Conservation (phyloP, 2,329 filamentous ascomycete species). For the Ascochyta clinopodiicola region DNA sequence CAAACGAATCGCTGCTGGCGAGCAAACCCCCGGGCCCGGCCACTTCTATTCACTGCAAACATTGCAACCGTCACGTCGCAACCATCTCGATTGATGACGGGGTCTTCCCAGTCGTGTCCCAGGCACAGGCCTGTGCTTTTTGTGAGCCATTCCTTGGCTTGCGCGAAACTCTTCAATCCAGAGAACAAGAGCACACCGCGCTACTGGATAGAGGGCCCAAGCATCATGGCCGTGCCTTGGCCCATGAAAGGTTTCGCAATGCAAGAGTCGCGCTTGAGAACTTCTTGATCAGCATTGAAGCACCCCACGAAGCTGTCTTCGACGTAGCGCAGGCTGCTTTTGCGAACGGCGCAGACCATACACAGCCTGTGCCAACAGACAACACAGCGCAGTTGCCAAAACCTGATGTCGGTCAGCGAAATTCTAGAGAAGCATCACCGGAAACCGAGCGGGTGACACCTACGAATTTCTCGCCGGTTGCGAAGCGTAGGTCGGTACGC, state of each 20-base stretch:
- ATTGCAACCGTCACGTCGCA: conserved; percentile 5
- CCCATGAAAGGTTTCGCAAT: conserved; percentile 1
- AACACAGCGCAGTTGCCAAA: not conserved
- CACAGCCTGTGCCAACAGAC: not conserved
- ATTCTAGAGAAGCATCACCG: not conserved
- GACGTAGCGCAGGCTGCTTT: not conserved
- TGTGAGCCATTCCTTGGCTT: conserved; percentile 11
- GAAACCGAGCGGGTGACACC: not conserved
- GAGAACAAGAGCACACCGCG: conserved; percentile 5
- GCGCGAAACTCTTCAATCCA: not conserved
- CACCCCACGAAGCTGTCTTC: not conserved
- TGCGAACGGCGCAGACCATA: not conserved
- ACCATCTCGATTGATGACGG: not conserved
- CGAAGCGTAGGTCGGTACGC: not conserved
- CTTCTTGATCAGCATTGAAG: conserved; percentile 33
- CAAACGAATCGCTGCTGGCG: not conserved
- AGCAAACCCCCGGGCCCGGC: not conserved
- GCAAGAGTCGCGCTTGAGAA: conserved; percentile 29
- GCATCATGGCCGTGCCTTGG: conserved; percentile 6
- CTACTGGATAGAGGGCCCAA: conserved; percentile 9
- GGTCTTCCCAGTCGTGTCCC: not conserved
- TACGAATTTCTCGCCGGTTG: not conserved
- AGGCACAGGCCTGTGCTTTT: not conserved
- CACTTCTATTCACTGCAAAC: conserved; percentile 5
- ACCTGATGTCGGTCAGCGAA: not conserved